phyloP scores from a whole-genome alignment of 345 rosid genomes.

The Erucastrum elatum region DNA sequence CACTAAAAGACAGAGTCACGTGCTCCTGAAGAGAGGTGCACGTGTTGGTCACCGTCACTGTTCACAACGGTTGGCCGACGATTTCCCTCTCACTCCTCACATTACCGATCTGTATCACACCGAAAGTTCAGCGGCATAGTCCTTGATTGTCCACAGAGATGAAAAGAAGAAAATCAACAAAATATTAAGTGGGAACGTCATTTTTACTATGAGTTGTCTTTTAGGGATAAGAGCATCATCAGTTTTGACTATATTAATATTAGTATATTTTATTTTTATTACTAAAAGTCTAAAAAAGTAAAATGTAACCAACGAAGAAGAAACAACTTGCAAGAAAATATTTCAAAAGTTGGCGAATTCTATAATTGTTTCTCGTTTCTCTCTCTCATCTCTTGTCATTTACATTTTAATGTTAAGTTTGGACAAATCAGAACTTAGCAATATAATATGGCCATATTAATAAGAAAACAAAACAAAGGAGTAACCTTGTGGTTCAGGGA shows the following conservation, averaged over 20 bases:
- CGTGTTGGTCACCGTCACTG: conserved; percentile 34
- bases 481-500: background rate
- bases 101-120: conserved; percentile 16
- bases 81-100: conserved; percentile 12
- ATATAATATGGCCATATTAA: background rate
- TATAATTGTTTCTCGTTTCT: background rate
- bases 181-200: conserved; percentile 22
- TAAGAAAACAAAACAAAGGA: background rate
- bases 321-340: background rate
- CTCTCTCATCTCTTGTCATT: background rate
- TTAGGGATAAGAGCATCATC: background rate
- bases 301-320: background rate
- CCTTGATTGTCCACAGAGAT: conserved; percentile 28
- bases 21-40: conserved; percentile 24
- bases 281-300: background rate
- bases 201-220: conserved; percentile 7
- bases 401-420: background rate
- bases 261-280: no score
- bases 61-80: conserved; percentile 20
- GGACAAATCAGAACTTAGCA: background rate
- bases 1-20: conserved; percentile 25
- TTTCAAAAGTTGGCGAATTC: background rate
- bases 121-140: conserved; percentile 12
- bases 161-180: conserved; percentile 5
- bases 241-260: no score